Evolutionary conservation across 371 early-diverging fungal species (phyloP), one percentile per base, ranked within the genome.

Genomic region (Mortierella sp.): DNA sequence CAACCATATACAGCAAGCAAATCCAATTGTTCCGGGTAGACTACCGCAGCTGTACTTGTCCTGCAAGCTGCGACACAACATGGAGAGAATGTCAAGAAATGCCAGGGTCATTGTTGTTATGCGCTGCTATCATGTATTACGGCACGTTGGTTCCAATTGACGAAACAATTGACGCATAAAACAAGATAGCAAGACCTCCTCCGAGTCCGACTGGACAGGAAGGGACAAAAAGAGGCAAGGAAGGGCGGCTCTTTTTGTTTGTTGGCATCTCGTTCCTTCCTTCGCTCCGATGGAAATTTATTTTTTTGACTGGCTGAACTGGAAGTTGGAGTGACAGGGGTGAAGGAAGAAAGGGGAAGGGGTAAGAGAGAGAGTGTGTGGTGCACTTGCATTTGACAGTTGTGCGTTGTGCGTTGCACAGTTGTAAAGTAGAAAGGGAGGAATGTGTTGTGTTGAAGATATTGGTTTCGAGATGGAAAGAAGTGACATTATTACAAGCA

Each of bases 231-330:
- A 45, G 10, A 52, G 28, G 14, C 16, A 52, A 31, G 73, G 48
- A 1, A 28, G 73, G n/a, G 26, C 26, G 45, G 74, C 63, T 58
- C 58, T 58, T 74, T 45, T 28, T 45, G 31, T 58, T 14, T 60
- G 5, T 58, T 58, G 5, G 21, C 11, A 13, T 28, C 21, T 63
- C 75, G 75, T 47, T 75, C 75, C 75, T 58, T 75, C 75, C 75
- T 75, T 65, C 75, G 75, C 75, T 75, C 75, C 75, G 75, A 58
- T 54, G 45, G 42, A 63, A 50, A 63, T 31, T 63, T 58, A 47
- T 5, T 70, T 70, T 71, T n/a, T 28, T 54, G 34, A 8, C 28
- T 31, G 24, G 52, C 52, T 50, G 63, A 19, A 28, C 31, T 63
- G 34, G 63, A 63, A 63, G 34, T 31, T 19, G 24, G 8, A 28